phyloP scores from a whole-genome alignment of 2,329 filamentous ascomycete species.

The Aspergillus brunneoviolaceus region DNA sequence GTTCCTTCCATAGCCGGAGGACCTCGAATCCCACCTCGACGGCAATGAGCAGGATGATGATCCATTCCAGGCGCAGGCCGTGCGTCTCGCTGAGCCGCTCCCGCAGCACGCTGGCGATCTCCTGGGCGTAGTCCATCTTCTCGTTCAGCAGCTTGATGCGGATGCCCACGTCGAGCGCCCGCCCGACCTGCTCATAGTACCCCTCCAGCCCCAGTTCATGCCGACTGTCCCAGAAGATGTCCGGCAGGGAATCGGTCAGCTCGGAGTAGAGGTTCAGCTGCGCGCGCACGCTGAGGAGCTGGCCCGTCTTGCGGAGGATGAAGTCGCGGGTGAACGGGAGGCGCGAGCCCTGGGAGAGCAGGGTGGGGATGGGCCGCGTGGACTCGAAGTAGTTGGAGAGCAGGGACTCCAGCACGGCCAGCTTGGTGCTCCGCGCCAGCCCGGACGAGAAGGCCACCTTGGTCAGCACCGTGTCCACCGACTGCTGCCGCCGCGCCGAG shows the following conservation, averaged over 20 bases:
- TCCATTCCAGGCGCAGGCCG: slow-evolving; percentile 84
- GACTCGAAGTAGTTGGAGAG: slow-evolving; percentile 82
- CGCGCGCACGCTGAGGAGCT: slow-evolving; percentile 82
- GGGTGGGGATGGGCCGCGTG: slow-evolving; percentile 76
- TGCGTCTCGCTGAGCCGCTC: slow-evolving; percentile 90
- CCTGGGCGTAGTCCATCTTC: slow-evolving; percentile 96
- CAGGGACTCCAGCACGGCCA: slow-evolving; percentile 84
- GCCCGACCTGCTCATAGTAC: slow-evolving; percentile 92
- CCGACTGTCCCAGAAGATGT: slow-evolving; percentile 92
- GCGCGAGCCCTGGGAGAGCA: slow-evolving; percentile 67
- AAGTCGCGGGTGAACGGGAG: slow-evolving; percentile 69
- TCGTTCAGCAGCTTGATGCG: slow-evolving; percentile 90
- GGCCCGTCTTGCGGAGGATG: slow-evolving; percentile 89
- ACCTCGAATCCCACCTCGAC: slow-evolving; percentile 91
- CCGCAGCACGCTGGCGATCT: slow-evolving; percentile 85
- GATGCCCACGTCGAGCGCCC: slow-evolving; percentile 84
- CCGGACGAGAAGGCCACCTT: slow-evolving; percentile 97
- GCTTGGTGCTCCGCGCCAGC: slow-evolving; percentile 85
- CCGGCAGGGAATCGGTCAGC: slow-evolving; percentile 88
- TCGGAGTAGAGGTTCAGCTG: slow-evolving; percentile 97
- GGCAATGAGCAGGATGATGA: slow-evolving; percentile 90
- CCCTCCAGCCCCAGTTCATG: slow-evolving; percentile 87
- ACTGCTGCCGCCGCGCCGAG: slow-evolving; percentile 25
- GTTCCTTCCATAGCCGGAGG: slow-evolving; percentile 68
- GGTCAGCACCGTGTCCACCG: slow-evolving; percentile 68